phyloP scores from a whole-genome alignment of 805 yeast genomes.

The Teunomyces stri region DNA sequence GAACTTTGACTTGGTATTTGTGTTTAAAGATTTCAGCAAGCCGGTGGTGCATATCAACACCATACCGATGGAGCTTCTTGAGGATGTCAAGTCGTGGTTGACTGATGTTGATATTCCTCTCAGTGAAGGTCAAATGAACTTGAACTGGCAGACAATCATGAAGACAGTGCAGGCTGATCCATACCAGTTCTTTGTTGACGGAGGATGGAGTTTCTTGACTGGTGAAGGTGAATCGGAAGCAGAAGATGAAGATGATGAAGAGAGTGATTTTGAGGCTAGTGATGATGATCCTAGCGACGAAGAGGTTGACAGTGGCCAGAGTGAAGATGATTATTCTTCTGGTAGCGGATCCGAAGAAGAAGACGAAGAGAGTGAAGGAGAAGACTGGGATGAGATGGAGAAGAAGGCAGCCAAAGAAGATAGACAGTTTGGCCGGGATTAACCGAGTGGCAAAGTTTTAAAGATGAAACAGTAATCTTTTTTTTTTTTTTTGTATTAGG shows the following conservation, averaged over 20 bases:
- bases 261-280: conserved; percentile 64
- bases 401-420: conserved; percentile 53
- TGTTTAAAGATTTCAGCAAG: conserved; percentile 82
- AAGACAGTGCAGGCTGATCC: conserved; percentile 91
- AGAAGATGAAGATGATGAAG: conserved; percentile 64
- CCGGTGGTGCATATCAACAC: conserved; percentile 93
- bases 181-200: conserved; percentile 85
- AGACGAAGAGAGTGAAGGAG: conserved; percentile 37
- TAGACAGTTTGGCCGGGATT: conserved; percentile 26
- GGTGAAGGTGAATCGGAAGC: conserved; percentile 78
- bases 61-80: conserved; percentile 87
- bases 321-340: conserved; percentile 37
- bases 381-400: conserved; percentile 64
- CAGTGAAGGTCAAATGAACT: conserved; percentile 91
- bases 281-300: conserved; percentile 64
- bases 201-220: conserved; percentile 94
- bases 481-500: too few species aligned
- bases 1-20: conserved; percentile 95
- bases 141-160: conserved; percentile 96
- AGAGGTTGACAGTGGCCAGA: conserved; percentile 56
- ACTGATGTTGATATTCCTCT: conserved; percentile 96
- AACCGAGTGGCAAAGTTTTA: neutral
- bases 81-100: conserved; percentile 92
- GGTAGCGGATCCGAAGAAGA: conserved; percentile 35
- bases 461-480: too few species aligned